A percentile compares a stretch with the other conserved stretches of the same genome.
Conservation (phyloP, 768 basidiomycete genomes). For the Xerocomus spinulosus region DNA sequence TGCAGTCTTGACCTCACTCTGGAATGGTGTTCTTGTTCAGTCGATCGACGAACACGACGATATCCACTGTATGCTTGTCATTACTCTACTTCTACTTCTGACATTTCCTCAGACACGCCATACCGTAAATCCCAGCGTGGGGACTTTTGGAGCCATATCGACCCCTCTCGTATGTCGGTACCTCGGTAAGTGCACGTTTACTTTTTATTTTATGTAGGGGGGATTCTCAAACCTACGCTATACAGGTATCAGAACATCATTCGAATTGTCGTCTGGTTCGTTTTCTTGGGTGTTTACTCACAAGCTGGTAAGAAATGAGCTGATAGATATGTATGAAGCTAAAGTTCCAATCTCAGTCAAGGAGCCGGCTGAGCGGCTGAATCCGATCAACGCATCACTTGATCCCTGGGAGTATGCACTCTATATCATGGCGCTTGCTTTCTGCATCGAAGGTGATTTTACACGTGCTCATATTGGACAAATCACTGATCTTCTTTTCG, state of each 20-base stretch:
- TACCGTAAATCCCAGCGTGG: conserved; percentile 52
- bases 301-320: conserved; percentile 60
- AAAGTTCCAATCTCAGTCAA: conserved; percentile 43
- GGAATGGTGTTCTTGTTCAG: conserved; percentile 82
- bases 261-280: conserved; percentile 70
- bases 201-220: background rate
- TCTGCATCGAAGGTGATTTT: conserved; percentile 70
- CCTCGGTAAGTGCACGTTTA: conserved; percentile 60
- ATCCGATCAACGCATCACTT: conserved; percentile 48
- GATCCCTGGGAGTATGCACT: conserved; percentile 79
- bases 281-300: conserved; percentile 77
- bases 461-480: conserved; percentile 16
- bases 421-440: conserved; percentile 75
- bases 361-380: conserved; percentile 70
- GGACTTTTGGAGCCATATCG: conserved; percentile 65
- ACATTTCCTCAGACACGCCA: conserved; percentile 50
- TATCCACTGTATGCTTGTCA: conserved; percentile 59
- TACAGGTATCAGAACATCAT: conserved; percentile 81
- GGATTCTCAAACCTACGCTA: background rate
- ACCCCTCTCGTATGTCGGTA: conserved; percentile 74
- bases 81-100: conserved; percentile 1
- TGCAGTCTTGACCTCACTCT: conserved; percentile 73
- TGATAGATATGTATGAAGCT: background rate
- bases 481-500: conserved; percentile 34
- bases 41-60: conserved; percentile 67